Base-by-base conservation (phyloP, 1,284 basidiomycete genomes). In the Rhizopogon hawkerae region DNA sequence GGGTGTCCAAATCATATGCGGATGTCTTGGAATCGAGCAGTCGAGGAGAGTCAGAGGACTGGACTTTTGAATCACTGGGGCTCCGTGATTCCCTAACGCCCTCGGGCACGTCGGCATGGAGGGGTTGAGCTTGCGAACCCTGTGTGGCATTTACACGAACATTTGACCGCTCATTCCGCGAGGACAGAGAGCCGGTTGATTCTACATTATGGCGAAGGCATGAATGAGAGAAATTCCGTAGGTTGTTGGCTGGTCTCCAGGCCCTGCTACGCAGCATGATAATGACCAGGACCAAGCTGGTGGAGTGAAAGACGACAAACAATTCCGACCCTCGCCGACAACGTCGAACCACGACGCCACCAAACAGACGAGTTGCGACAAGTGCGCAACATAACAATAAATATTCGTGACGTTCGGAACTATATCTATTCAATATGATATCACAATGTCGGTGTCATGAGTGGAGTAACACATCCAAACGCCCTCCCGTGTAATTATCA, bases 211-310 rank as follows among this genome's bases (percentile, higher is more conserved):
- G 29, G 41, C 41, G 41, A 8, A n/a, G 41, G 33, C 41, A 43
- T 43, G 41, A 43, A 33, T 9, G 29, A 5, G 41, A 33, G 29
- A 43, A 43, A 5, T 16, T 33, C 4, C 41, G 29, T 21, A 33
- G 29, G 13, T 43, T 21, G 29, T 43, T 33, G 16, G 8, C 13
- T 43, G 41, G 29, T 33, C 41, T 64, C 78, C 78, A 81, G 43
- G 73, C 69, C 48, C 68, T 71, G 48, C 84, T 58, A 43, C 69
- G 72, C 16, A 61, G 59, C 55, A 69, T 73, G 26, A 71, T 39
- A 14, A 53, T 35, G 6, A 53, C 56, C 37, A 59, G 26, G 54
- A 59, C 48, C 29, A 23, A 54, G 44, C 39, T 46, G 45, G 39
- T 46, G 46, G 24, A 23, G 18, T 23, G 8, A 13, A 21, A 24